phyloP scores from a whole-genome alignment of 768 basidiomycete genomes.

The Leucocoprinus sp. region DNA sequence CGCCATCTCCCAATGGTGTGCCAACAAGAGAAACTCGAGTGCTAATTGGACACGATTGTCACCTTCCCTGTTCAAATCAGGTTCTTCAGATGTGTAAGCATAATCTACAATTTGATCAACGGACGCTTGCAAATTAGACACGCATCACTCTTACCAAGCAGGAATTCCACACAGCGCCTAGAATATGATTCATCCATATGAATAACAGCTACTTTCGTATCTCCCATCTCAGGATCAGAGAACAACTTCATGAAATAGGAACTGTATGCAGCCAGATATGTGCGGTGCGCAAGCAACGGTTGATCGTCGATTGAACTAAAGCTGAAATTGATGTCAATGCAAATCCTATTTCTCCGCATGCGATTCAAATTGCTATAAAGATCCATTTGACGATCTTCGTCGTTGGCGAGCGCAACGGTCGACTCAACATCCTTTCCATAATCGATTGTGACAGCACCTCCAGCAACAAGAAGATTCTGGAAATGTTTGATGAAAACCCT shows the following conservation, averaged over 20 bases:
- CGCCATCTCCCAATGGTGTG: constrained; percentile 1
- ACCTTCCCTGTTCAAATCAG: not conserved
- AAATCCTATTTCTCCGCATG: constrained; percentile 22
- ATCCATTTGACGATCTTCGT: constrained; percentile 10
- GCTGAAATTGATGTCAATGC: constrained; percentile 27
- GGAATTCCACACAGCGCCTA: not conserved
- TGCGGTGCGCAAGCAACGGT: constrained; percentile 25
- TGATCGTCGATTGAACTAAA: constrained; percentile 21
- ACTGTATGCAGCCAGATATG: constrained; percentile 29
- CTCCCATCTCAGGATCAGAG: constrained; percentile 12
- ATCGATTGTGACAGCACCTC: constrained; percentile 24
- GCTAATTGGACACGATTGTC: not conserved
- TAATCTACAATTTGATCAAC: not conserved
- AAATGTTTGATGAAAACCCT: constrained; percentile 26
- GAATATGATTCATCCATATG: not conserved
- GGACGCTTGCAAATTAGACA: no score
- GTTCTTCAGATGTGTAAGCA: constrained; percentile 1
- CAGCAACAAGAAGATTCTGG: constrained; percentile 22
- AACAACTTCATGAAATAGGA: constrained; percentile 25
- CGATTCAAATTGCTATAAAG: constrained; percentile 24
- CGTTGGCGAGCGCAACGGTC: constrained; percentile 9
- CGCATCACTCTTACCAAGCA: constrained; percentile 1
- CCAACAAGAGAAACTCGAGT: constrained; percentile 3
- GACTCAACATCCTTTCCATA: constrained; percentile 9
- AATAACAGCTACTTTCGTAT: not conserved